Evolutionary conservation across 306 rosid genomes (phyloP), one percentile per base, ranked within the genome.

Genomic region (Acacia crassicarpa): DNA sequence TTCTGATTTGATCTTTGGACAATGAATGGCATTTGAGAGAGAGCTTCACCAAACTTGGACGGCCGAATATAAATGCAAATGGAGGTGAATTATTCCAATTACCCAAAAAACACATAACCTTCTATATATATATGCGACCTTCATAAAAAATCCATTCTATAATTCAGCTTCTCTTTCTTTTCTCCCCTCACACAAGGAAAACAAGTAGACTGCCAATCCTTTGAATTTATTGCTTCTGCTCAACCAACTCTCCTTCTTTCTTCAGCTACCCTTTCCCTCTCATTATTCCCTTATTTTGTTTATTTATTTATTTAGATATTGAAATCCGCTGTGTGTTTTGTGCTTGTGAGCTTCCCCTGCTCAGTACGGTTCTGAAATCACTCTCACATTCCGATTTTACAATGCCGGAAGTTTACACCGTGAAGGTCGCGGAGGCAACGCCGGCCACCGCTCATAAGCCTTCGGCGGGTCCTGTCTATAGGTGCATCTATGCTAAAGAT

Each of bases 401-500:
- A 80, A 90, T 89, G 93, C 6, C 75, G 40, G 86, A 73, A 67
- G 74, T 67, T 2, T 95, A 89, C 84, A 66, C 83, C 15, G 91
- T 95, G 83, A 87, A 84, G 84, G 95, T 92, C 51, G 98, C 91
- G 80, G 96, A 87, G 51, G 86, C 93, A 17, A 91, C 87, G 62
- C 84, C 79, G 0, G 87, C 85, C 16, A 72, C 78, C 2, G 79
- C 59, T 44, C 83, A 71, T 14, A 89, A 59, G 74, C 95, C 98
- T 8, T 90, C 99, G 4, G 94, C 89, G 0, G 97, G 99, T 56
- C 95, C 97, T 38, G 98, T 87, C 0, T 91, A 90, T 19, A 80
- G 98, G 25, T 86, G 98, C 91, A 91, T 95, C 71, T 95, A 91
- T 82, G 94, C 98, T 12, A 95, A 87, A 85, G 91, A 93, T 86